Evolutionary conservation across 768 basidiomycete genomes (phyloP).

Genomic region (Rhodotorula sphaerocarpa): DNA sequence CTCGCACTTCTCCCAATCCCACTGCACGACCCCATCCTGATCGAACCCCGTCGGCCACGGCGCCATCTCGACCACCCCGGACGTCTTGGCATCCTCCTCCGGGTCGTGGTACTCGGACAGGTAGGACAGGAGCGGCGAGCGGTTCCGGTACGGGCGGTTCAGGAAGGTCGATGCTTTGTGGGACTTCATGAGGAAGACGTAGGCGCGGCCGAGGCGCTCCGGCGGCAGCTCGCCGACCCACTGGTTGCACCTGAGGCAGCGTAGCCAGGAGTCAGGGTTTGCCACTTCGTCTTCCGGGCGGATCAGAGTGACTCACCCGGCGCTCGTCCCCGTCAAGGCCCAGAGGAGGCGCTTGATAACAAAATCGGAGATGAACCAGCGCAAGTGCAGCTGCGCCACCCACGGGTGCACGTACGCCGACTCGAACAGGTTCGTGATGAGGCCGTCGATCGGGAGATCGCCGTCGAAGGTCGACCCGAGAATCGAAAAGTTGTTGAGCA

Average conservation of each 20-base stretch:
- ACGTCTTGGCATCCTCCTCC: slow-evolving; percentile 48
- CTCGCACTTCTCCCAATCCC: slow-evolving; percentile 44
- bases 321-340: slow-evolving; percentile 52
- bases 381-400: slow-evolving; percentile 52
- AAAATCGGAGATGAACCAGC: slow-evolving; percentile 53
- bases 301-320: not conserved
- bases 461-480: slow-evolving; percentile 49
- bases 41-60: slow-evolving; percentile 53
- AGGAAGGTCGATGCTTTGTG: slow-evolving; percentile 55
- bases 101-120: slow-evolving; percentile 57
- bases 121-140: slow-evolving; percentile 49
- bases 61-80: slow-evolving; percentile 49
- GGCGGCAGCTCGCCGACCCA: slow-evolving; percentile 57
- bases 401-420: slow-evolving; percentile 53
- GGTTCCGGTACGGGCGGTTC: slow-evolving; percentile 51
- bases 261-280: slow-evolving; percentile 45
- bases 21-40: slow-evolving; percentile 48
- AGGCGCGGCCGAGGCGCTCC: slow-evolving; percentile 54
- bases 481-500: slow-evolving; percentile 52
- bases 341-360: slow-evolving; percentile 56
- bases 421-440: slow-evolving; percentile 56
- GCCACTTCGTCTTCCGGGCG: not conserved
- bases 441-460: slow-evolving; percentile 45
- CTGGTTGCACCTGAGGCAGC: slow-evolving; percentile 49
- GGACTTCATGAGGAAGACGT: slow-evolving; percentile 57